Evolutionary conservation across 257 asterid genomes (phyloP), one percentile per base, ranked within the genome.

Genomic region (Nicotiana attenuata): DNA sequence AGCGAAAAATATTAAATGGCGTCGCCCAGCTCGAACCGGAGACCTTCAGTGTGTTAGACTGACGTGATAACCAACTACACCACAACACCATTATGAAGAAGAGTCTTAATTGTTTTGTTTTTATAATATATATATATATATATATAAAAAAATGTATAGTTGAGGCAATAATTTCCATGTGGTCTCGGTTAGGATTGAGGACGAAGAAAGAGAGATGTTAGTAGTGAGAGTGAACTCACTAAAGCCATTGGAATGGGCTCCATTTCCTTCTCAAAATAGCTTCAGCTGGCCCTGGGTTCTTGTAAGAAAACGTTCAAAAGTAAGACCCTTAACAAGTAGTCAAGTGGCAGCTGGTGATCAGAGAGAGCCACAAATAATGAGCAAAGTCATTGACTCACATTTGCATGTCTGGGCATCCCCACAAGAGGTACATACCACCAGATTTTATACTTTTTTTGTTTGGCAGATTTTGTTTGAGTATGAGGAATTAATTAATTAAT

Each of bases 51-150:
- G 95, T 90, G 95, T 92, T 92, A 90, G 93, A 92, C 93, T 90
- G 97, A 92, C 93, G 92, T 91, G 93, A 91, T 92, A 92, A 92
- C 97, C 94, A 92, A 89, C 94, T 92, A 92, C 94, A 92, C 94
- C 94, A 91, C 93, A 92, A 92, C 65, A 91, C 93, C 92, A 1
- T 0, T 4, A 0, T 14, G 22, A 0, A 0, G 0, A 0, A 0
- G 0, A 0, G 0, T n/a, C 15, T 13, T 1, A 29, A 29, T 29
- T 3, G 1, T 29, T 26, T n/a, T n/a, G n/a, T 1, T 26, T 0
- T 26, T 26, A 26, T 26, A 2, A 0, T 2, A 2, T 26, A n/a
- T n/a, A n/a, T n/a, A n/a, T 29, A 28, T 57, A n/a, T 17, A 19
- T 2, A 7, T 2, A 0, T 5, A 1, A 17, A n/a, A n/a, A 26